These are phyloP conservation scores for Auriscalpium microsporum DNA, from an alignment of 768 basidiomycete species.

Conservation along the genomic window DNA sequence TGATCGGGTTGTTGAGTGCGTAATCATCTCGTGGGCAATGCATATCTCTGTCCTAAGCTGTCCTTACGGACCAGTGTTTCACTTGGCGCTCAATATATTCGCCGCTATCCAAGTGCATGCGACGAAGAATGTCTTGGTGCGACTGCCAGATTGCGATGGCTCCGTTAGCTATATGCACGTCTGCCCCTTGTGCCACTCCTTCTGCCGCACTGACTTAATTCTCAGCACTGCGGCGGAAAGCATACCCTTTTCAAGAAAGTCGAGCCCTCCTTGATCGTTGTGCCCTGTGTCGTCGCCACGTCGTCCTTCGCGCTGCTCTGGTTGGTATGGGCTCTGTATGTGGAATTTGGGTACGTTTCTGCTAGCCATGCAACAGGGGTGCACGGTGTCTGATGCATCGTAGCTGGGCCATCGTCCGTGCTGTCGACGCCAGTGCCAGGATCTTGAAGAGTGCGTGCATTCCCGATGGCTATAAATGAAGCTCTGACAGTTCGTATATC, in stretches of 20 bases:
- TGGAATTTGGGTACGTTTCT: conserved; percentile 68
- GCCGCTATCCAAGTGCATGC: conserved; percentile 72
- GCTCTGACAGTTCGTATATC: conserved; percentile 31
- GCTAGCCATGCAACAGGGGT: no score
- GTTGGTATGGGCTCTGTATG: conserved; percentile 62
- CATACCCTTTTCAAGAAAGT: conserved; percentile 54
- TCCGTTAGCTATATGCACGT: conserved; percentile 32
- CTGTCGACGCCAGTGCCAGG: conserved; percentile 71
- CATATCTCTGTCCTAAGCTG: neutral
- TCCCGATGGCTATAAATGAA: neutral
- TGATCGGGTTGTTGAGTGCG: conserved; percentile 64
- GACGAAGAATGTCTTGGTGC: conserved; percentile 55
- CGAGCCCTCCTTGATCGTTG: conserved; percentile 60
- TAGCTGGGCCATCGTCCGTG: conserved; percentile 88
- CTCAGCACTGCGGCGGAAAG: conserved; percentile 39
- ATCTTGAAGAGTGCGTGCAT: conserved; percentile 63
- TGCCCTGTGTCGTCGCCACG: conserved; percentile 57
- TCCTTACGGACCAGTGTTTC: conserved; percentile 46
- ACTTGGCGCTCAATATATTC: conserved; percentile 63
- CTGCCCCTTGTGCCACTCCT: neutral
- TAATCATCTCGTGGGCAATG: neutral
- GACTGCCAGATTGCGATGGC: conserved; percentile 25
- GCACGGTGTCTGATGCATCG: no score
- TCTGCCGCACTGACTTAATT: neutral
- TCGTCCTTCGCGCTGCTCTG: conserved; percentile 63